Percentiles rank a stretch among this genome's conserved stretches.
Conservation (phyloP, 495 filamentous ascomycete species). For the Massariosphaeria phaeospora region DNA sequence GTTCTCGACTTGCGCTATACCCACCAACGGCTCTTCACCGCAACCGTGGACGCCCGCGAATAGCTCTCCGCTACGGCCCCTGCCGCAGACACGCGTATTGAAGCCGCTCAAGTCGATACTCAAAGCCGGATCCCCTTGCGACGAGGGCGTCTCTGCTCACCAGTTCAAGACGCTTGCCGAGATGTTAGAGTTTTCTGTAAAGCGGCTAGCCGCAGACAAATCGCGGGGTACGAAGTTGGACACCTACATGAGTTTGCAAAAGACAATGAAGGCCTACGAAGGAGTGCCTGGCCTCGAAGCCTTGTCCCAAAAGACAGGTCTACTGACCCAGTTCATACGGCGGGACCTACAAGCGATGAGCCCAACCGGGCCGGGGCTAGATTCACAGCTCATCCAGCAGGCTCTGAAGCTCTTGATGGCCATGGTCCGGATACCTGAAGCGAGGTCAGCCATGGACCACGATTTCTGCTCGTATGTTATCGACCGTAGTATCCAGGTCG, state of each 20-base stretch:
- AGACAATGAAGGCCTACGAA: conserved; percentile 65
- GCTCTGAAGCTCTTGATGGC: conserved; percentile 68
- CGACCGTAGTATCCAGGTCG: conserved; percentile 66
- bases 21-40: conserved; percentile 52
- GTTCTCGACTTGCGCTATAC: conserved; percentile 63
- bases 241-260: conserved; percentile 73
- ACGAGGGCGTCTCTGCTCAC: conserved; percentile 38
- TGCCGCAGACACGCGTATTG: conserved; percentile 57
- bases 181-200: conserved; percentile 79
- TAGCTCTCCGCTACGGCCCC: conserved; percentile 45
- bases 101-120: conserved; percentile 82
- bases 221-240: conserved; percentile 69
- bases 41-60: conserved; percentile 44
- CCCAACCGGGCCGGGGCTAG: conserved; percentile 32
- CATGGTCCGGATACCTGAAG: conserved; percentile 62
- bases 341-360: conserved; percentile 62
- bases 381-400: conserved; percentile 64
- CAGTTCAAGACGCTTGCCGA: conserved; percentile 50
- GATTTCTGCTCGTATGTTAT: conserved; percentile 75
- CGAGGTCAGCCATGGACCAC: conserved; percentile 60
- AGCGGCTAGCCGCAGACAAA: conserved; percentile 69
- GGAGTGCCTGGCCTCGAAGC: conserved; percentile 62
- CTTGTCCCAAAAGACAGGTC: conserved; percentile 65
- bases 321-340: conserved; percentile 71
- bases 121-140: conserved; percentile 54